phyloP scores from a whole-genome alignment of 1,284 basidiomycete species.

The Hemileia vastatrix region DNA sequence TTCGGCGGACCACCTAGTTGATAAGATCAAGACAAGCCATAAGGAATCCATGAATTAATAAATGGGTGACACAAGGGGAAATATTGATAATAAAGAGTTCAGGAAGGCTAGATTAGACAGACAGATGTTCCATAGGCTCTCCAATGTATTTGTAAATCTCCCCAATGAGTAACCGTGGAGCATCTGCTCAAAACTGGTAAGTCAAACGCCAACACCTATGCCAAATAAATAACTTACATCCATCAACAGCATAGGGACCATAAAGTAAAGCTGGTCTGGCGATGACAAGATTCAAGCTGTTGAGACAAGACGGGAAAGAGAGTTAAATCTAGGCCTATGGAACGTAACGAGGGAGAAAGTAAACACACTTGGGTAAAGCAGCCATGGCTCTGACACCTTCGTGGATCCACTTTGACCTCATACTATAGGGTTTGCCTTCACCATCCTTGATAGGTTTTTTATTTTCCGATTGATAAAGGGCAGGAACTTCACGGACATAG shows the following conservation, averaged over 20 bases:
- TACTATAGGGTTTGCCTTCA: slow-evolving; percentile 22
- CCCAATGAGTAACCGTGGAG: slow-evolving; percentile 26
- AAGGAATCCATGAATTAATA: slow-evolving; percentile 13
- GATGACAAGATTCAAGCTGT: slow-evolving; percentile 20
- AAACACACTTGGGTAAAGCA: slow-evolving; percentile 14
- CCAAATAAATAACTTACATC: slow-evolving; percentile 13
- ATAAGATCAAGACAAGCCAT: slow-evolving; percentile 17
- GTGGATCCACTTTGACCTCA: slow-evolving; percentile 24
- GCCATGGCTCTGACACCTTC: slow-evolving; percentile 23
- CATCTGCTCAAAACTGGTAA: no score
- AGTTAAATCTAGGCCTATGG: neutral
- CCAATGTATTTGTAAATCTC: slow-evolving; percentile 29
- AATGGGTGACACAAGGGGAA: slow-evolving; percentile 16
- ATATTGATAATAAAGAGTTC: neutral
- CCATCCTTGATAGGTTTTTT: slow-evolving; percentile 25
- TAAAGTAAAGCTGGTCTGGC: slow-evolving; percentile 22
- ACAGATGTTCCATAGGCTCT: slow-evolving; percentile 28
- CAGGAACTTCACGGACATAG: slow-evolving; percentile 17
- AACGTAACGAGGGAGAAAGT: neutral
- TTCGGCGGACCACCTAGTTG: slow-evolving; percentile 20
- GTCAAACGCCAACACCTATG: no score
- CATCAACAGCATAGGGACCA: slow-evolving; percentile 23
- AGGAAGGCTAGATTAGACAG: slow-evolving; percentile 6
- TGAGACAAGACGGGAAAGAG: neutral
- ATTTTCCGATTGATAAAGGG: slow-evolving; percentile 19